phyloP scores from a whole-genome alignment of 208 protist species.

The Leishmania guyanensis region DNA sequence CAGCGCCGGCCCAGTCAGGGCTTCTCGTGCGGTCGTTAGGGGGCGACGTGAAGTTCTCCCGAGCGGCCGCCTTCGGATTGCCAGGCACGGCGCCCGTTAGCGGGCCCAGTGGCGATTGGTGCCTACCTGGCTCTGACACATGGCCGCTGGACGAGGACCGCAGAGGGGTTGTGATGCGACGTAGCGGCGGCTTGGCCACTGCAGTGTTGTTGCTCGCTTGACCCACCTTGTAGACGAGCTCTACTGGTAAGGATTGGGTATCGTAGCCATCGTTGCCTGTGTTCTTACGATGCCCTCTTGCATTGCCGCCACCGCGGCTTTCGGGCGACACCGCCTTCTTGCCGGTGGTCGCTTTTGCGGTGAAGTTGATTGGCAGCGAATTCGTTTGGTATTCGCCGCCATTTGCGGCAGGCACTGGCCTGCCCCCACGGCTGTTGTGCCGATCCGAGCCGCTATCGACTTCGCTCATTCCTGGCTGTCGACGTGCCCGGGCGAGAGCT shows the following conservation, averaged over 20 bases:
- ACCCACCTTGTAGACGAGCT: conserved; percentile 54
- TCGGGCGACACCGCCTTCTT: conserved; percentile 10
- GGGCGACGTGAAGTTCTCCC: not conserved
- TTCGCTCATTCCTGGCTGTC: conserved; percentile 13
- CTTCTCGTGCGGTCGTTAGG: not conserved
- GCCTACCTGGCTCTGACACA: conserved; percentile 12
- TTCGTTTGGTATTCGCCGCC: conserved; percentile 49
- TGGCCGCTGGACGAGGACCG: conserved; percentile 19
- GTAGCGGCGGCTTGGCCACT: conserved; percentile 14
- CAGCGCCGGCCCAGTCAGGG: not conserved
- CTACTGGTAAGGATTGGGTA: conserved; percentile 70
- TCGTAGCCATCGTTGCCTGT: conserved; percentile 37
- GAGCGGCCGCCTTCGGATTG: conserved; percentile 10
- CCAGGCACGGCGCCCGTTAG: not conserved
- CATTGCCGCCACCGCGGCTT: not conserved
- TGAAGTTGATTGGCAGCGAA: conserved; percentile 69
- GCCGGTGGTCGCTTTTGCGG: conserved; percentile 1
- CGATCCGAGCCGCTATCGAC: conserved; percentile 1
- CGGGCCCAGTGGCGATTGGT: conserved; percentile 9
- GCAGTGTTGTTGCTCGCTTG: conserved; percentile 13
- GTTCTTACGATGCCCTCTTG: not conserved
- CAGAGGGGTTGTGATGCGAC: conserved; percentile 14
- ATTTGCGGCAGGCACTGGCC: not conserved
- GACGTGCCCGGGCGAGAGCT: not conserved
- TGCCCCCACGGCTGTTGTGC: conserved; percentile 2